A percentile compares a stretch with the other conserved stretches of the same genome.
These are phyloP conservation scores for Coprinopsis cinerea DNA, from an alignment of 768 basidiomycete species.

Conservation along the genomic window DNA sequence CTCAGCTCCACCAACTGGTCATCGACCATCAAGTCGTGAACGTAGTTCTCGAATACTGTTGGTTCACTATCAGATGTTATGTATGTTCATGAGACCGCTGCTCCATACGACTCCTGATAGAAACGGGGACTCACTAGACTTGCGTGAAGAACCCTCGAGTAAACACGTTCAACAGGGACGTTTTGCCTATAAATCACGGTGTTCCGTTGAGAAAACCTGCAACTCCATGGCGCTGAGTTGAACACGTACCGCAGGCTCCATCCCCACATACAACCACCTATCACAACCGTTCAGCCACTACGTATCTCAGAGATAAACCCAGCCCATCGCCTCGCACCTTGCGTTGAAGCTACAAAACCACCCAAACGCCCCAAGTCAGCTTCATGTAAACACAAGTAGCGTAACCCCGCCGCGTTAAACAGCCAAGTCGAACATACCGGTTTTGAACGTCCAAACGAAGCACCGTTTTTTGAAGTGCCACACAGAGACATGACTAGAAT, in stretches of 20 bases:
- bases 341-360: constrained; percentile 34
- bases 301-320: background rate
- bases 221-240: constrained; percentile 13
- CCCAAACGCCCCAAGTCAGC: constrained; percentile 6
- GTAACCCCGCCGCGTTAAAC: too few relatives aligned
- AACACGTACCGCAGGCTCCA: constrained; percentile 78
- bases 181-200: constrained; percentile 52
- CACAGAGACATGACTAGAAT: constrained; percentile 44
- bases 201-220: background rate
- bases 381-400: background rate
- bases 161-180: constrained; percentile 82
- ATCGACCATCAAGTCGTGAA: constrained; percentile 83
- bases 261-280: constrained; percentile 90
- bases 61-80: constrained; percentile 55
- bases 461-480: constrained; percentile 42
- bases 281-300: constrained; percentile 5
- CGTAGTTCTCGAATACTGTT: constrained; percentile 97
- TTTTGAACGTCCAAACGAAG: constrained; percentile 52
- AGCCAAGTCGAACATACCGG: constrained; percentile 36
- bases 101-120: background rate
- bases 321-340: constrained; percentile 31
- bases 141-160: constrained; percentile 91
- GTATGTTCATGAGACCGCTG: constrained; percentile 1
- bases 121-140: constrained; percentile 73
- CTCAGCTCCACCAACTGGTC: constrained; percentile 86